Percentiles rank a stretch among this genome's conserved stretches.
phyloP scores from a whole-genome alignment of 768 basidiomycete species.

The Sarcomyxa edulis region DNA sequence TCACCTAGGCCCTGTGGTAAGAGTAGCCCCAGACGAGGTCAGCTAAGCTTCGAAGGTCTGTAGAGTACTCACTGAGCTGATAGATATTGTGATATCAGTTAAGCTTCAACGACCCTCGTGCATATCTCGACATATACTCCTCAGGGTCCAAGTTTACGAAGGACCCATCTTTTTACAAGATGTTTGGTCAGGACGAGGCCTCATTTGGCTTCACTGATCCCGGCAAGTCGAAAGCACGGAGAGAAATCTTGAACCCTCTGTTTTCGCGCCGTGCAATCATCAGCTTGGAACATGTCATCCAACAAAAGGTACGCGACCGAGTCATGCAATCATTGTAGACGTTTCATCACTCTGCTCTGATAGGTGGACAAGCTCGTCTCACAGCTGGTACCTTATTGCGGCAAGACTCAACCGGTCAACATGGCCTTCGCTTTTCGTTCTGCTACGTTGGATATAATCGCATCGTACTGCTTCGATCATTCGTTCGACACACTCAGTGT shows the following conservation, averaged over 20 bases:
- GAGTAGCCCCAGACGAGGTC: slow-evolving; percentile 35
- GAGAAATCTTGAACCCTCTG: slow-evolving; percentile 26
- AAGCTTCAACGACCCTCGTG: slow-evolving; percentile 35
- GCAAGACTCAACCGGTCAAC: slow-evolving; percentile 20
- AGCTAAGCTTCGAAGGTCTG: slow-evolving; percentile 3
- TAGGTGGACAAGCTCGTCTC: slow-evolving; percentile 29
- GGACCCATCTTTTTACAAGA: slow-evolving; percentile 27
- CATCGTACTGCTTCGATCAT: slow-evolving; percentile 21
- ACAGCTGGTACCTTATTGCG: slow-evolving; percentile 18
- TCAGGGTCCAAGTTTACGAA: slow-evolving; percentile 30
- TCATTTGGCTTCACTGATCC: slow-evolving; percentile 29
- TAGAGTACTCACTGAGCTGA: background rate
- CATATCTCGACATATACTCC: slow-evolving; percentile 38
- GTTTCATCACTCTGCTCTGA: background rate
- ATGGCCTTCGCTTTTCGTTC: slow-evolving; percentile 30
- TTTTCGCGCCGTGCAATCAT: slow-evolving; percentile 35
- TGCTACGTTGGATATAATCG: slow-evolving; percentile 16
- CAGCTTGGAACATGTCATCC: slow-evolving; percentile 28
- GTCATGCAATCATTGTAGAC: background rate
- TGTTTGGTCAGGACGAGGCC: slow-evolving; percentile 31
- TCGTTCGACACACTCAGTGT: slow-evolving; percentile 16
- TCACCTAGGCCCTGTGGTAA: slow-evolving; percentile 32
- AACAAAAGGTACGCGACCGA: slow-evolving; percentile 21
- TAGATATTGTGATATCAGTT: slow-evolving; percentile 23
- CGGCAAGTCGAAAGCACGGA: slow-evolving; percentile 26